phyloP scores from a whole-genome alignment of 257 asterid genomes.

The Nemophila menziesii region DNA sequence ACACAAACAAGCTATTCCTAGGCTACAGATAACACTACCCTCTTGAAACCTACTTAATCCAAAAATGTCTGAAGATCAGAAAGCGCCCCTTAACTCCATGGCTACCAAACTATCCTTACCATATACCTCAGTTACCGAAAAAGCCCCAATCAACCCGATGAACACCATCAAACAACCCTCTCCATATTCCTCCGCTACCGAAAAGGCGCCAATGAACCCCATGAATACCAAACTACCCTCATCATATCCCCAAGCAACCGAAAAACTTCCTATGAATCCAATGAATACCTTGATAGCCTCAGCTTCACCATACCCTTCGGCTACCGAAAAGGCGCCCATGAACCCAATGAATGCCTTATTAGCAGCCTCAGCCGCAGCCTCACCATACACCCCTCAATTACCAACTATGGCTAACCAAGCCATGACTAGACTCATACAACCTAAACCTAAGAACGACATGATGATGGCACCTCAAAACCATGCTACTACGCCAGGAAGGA shows the following conservation, averaged over 20 bases:
- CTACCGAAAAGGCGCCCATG: neutral
- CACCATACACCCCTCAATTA: neutral
- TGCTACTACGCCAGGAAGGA: conserved; percentile 1
- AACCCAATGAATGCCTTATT: conserved; percentile 4
- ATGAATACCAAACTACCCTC: too few relatives aligned
- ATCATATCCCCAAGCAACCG: too few relatives aligned
- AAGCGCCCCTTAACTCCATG: neutral
- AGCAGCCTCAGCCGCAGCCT: neutral
- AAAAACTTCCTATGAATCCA: too few relatives aligned
- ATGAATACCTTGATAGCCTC: too few relatives aligned
- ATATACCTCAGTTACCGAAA: neutral
- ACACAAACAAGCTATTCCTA: neutral
- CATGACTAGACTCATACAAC: neutral
- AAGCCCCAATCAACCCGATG: too few relatives aligned
- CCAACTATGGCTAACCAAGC: conserved; percentile 1
- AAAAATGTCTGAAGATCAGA: conserved; percentile 3
- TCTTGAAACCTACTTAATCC: neutral
- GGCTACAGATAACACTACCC: neutral
- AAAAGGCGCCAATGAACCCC: too few relatives aligned
- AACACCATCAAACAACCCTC: too few relatives aligned
- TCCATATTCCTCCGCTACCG: too few relatives aligned
- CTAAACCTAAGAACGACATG: neutral
- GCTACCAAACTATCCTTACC: neutral
- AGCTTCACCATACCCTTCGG: too few relatives aligned
- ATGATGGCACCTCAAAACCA: neutral